phyloP scores from a whole-genome alignment of 768 basidiomycete genomes.

The Pleurotus platypus region DNA sequence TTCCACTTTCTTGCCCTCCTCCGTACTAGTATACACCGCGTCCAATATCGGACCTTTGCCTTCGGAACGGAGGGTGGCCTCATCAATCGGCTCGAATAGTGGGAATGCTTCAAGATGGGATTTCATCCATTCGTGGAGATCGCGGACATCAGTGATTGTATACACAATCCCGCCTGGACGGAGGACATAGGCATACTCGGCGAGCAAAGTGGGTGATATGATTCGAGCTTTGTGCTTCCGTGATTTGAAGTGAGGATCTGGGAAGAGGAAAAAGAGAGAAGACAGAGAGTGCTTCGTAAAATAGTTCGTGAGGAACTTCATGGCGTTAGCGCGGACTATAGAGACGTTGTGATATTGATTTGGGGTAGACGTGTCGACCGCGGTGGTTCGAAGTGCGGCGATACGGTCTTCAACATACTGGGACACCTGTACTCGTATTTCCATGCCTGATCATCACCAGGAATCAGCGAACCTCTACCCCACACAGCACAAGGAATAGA shows the following conservation, averaged over 20 bases:
- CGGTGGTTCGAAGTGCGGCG: conserved; percentile 77
- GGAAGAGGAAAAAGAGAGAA: conserved; percentile 96
- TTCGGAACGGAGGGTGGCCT: conserved; percentile 68
- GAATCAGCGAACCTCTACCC: not conserved
- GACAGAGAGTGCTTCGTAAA: conserved; percentile 88
- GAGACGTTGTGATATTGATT: conserved; percentile 83
- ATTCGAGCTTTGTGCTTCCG: conserved; percentile 99
- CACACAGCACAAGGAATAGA: conserved; percentile 8
- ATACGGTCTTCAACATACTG: conserved; percentile 96
- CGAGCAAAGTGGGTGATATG: conserved; percentile 94
- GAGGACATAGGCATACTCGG: conserved; percentile 95
- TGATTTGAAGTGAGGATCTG: conserved; percentile 97
- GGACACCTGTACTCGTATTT: conserved; percentile 95
- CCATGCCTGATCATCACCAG: conserved; percentile 70
- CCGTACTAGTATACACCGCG: conserved; percentile 80
- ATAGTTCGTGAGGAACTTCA: conserved; percentile 98
- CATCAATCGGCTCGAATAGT: conserved; percentile 77
- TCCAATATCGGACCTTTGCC: conserved; percentile 79
- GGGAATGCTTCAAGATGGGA: conserved; percentile 85
- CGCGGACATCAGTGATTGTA: conserved; percentile 95
- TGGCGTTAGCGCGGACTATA: conserved; percentile 92
- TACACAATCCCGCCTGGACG: conserved; percentile 94
- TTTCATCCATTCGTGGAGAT: conserved; percentile 95
- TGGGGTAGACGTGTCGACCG: conserved; percentile 26
- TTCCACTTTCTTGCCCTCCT: conserved; percentile 97